A percentile compares a stretch with the other conserved stretches of the same genome.
These are phyloP conservation scores for Tuber borchii DNA, from an alignment of 495 filamentous ascomycete genomes.

Conservation along the genomic window DNA sequence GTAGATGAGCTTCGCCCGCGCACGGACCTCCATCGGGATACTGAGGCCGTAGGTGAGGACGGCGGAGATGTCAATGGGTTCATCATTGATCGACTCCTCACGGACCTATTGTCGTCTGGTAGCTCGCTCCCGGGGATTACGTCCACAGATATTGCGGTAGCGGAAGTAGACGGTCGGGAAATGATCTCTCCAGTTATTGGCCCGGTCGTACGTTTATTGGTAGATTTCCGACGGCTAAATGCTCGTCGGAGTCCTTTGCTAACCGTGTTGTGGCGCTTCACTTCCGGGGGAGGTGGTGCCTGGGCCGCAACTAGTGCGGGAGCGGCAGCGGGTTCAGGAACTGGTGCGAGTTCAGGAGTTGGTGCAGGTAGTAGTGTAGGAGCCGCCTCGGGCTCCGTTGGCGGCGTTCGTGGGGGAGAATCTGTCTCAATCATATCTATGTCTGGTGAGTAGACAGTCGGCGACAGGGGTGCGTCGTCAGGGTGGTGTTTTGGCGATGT, in stretches of 20 bases:
- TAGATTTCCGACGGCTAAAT: constrained; percentile 36
- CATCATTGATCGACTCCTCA: constrained; percentile 4
- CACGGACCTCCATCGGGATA: constrained; percentile 33
- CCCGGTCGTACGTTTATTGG: constrained; percentile 18
- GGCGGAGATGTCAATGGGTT: constrained; percentile 9
- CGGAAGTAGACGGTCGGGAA: constrained; percentile 29
- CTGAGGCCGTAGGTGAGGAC: constrained; percentile 18
- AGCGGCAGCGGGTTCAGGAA: not conserved
- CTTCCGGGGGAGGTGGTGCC: not conserved
- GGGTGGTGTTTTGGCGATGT: constrained; percentile 1
- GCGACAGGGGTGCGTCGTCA: not conserved
- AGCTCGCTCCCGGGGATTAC: constrained; percentile 13
- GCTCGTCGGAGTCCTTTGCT: constrained; percentile 32
- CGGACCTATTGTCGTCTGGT: not conserved
- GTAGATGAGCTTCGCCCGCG: not conserved
- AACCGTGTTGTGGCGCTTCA: constrained; percentile 22
- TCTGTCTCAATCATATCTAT: constrained; percentile 14
- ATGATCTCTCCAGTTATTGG: constrained; percentile 31
- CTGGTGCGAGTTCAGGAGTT: not conserved
- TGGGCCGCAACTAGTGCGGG: not conserved
- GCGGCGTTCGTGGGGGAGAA: constrained; percentile 14
- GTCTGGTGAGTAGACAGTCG: not conserved
- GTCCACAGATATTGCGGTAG: constrained; percentile 7
- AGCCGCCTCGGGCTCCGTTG: constrained; percentile 5
- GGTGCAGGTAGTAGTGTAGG: not conserved